These are phyloP conservation scores for Cyclotella cryptica DNA, from an alignment of 108 stramenopile genomes.

Conservation along the genomic window DNA sequence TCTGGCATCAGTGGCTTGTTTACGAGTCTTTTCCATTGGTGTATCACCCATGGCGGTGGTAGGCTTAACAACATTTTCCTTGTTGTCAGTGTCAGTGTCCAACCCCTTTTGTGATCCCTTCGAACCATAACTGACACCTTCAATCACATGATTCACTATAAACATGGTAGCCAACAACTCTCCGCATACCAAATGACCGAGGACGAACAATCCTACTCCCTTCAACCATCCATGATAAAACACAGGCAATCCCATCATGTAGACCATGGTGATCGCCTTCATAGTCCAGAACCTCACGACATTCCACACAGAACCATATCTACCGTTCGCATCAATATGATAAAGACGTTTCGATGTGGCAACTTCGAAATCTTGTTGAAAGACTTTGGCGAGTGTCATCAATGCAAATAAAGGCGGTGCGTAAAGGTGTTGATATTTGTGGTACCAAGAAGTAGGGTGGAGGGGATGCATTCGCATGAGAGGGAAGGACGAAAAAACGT, in stretches of 20 bases:
- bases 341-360: conserved; percentile 49
- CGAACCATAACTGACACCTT: conserved; percentile 58
- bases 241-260: conserved; percentile 68
- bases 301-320: conserved; percentile 59
- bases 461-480: conserved; percentile 67
- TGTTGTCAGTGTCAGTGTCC: conserved; percentile 2
- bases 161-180: conserved; percentile 73
- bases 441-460: conserved; percentile 53
- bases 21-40: conserved; percentile 60
- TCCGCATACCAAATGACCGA: conserved; percentile 65
- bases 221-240: conserved; percentile 54
- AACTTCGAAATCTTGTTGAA: conserved; percentile 67
- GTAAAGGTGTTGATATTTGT: conserved; percentile 66
- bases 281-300: conserved; percentile 62
- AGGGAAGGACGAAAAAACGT: conserved; percentile 70
- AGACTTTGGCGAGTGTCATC: conserved; percentile 70
- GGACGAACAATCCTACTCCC: conserved; percentile 50
- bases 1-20: conserved; percentile 41
- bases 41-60: conserved; percentile 52
- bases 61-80: conserved; percentile 29
- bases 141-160: conserved; percentile 76
- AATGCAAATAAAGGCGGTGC: conserved; percentile 62
- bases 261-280: conserved; percentile 57
- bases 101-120: conserved; percentile 29
- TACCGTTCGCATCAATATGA: conserved; percentile 69